A percentile compares a stretch with the other conserved stretches of the same genome.
Conservation (phyloP, 2,329 filamentous ascomycete species). For the Colletotrichum salicis region DNA sequence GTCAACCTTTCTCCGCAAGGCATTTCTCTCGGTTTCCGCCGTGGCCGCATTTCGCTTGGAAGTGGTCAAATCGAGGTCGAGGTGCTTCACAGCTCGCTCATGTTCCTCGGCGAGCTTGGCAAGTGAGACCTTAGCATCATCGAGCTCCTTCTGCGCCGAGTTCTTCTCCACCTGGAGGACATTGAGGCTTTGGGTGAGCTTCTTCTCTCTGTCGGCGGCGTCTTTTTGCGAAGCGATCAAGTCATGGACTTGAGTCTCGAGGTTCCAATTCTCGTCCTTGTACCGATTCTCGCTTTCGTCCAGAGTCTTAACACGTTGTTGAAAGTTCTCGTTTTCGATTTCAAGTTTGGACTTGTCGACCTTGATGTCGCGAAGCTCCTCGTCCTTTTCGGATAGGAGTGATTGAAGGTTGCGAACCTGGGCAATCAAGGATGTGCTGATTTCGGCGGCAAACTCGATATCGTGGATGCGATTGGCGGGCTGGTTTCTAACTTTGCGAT, state of each 20-base stretch:
- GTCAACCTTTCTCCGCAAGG: constrained; percentile 85
- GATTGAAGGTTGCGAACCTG: constrained; percentile 92
- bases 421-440: constrained; percentile 92
- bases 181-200: constrained; percentile 78
- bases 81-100: constrained; percentile 78
- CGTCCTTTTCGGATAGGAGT: constrained; percentile 87
- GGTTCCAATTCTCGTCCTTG: constrained; percentile 98
- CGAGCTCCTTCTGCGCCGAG: constrained; percentile 83
- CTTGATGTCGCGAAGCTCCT: constrained; percentile 79
- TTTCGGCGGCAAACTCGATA: constrained; percentile 98
- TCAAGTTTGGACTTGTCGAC: constrained; percentile 83
- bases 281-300: constrained; percentile 96
- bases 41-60: constrained; percentile 83
- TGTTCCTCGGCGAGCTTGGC: constrained; percentile 86
- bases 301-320: constrained; percentile 81
- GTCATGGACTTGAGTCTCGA: constrained; percentile 93
- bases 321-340: constrained; percentile 80
- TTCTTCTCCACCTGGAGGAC: constrained; percentile 79
- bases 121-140: constrained; percentile 85
- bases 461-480: constrained; percentile 89
- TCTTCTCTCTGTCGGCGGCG: constrained; percentile 83
- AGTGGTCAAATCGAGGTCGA: constrained; percentile 87
- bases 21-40: constrained; percentile 81
- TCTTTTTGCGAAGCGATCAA: constrained; percentile 79
- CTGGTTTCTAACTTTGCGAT: constrained; percentile 90